Base-by-base conservation (phyloP, 805 yeast species). In the Jamesozyma jinghongensis region DNA sequence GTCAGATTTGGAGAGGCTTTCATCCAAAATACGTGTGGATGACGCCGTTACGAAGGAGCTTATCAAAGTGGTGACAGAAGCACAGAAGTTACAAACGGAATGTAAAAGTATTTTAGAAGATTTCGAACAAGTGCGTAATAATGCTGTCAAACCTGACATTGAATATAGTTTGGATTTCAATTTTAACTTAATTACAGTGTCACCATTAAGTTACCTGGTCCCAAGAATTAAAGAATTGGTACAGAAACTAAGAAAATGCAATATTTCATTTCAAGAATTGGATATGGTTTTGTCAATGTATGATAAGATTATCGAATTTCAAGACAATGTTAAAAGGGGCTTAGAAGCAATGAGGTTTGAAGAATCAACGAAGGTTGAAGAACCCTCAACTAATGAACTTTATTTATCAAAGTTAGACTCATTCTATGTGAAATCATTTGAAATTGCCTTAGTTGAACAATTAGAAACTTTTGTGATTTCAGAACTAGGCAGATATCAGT, bases 361-460 rank as follows among this genome's bases (percentile, higher is more conserved):
- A n/a, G n/a, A n/a, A n/a, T n/a, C n/a, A n/a, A n/a, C n/a, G n/a
- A n/a, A n/a, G n/a, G n/a, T n/a, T n/a, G n/a, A n/a, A n/a, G n/a
- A n/a, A n/a, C 18, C 25, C 3, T 34, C 30, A 7, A 86, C 80
- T 56, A 81, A 76, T 1, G 70, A 67, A 13, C 20, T 41, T 4
- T 12, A 33, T 10, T 17, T 42, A 10, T 29, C 36, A 22, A 32
- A 18, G 13, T n/a, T 42, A 5, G 22, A 35, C 10, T 25, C 26
- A 10, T 10, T 22, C 1, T 36, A 40, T 31, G 18, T 44, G 16
- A 37, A 36, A 19, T 48, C 49, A 8, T 38, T 44, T 16, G 40
- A 42, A 12, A 37, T 51, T 1, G 50, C 53, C 5, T 16, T 54
- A 7, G 34, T 40, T n/a, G 39, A 52, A 19, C 19, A 38, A 34